phyloP scores from a whole-genome alignment of 2,329 filamentous ascomycete species.

The Seiridium cupressi region DNA sequence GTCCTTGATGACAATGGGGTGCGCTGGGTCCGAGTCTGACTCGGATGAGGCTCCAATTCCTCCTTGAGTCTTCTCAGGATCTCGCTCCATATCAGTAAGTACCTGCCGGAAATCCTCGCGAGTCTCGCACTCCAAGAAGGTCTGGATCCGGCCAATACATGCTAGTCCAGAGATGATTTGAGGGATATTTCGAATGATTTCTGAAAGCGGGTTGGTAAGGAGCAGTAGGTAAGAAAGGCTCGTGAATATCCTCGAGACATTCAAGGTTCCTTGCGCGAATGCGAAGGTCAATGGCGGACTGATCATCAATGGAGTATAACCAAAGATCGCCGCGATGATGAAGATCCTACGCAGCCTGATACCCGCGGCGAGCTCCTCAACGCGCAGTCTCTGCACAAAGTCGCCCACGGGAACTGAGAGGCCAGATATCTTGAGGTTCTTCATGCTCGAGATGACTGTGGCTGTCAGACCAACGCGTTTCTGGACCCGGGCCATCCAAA shows the following conservation, averaged over 20 bases:
- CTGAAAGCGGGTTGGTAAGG: slow-evolving; percentile 35
- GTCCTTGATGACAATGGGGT: slow-evolving; percentile 20
- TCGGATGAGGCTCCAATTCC: background rate
- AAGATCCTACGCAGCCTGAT: slow-evolving; percentile 31
- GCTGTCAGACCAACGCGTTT: slow-evolving; percentile 28
- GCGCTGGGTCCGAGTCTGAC: background rate
- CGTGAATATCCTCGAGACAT: slow-evolving; percentile 33
- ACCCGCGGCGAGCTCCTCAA: slow-evolving; percentile 33
- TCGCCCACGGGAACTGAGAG: slow-evolving; percentile 26
- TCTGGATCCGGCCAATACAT: slow-evolving; percentile 38
- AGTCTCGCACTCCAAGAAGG: slow-evolving; percentile 27
- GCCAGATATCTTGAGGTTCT: slow-evolving; percentile 40
- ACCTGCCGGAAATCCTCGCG: slow-evolving; percentile 2
- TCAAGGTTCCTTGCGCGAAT: slow-evolving; percentile 21
- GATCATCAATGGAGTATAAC: slow-evolving; percentile 9
- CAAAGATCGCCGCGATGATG: slow-evolving; percentile 33
- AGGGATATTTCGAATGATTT: slow-evolving; percentile 35
- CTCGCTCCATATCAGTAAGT: background rate
- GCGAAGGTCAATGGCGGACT: slow-evolving; percentile 30
- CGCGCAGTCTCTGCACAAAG: slow-evolving; percentile 29
- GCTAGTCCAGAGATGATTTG: slow-evolving; percentile 35
- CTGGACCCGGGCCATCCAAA: slow-evolving; percentile 36
- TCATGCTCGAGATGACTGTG: slow-evolving; percentile 36
- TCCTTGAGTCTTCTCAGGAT: background rate
- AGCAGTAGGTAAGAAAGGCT: slow-evolving; percentile 39